Conservation (phyloP, 176 grass and related monocot species). For the Dactylis glomerata region DNA sequence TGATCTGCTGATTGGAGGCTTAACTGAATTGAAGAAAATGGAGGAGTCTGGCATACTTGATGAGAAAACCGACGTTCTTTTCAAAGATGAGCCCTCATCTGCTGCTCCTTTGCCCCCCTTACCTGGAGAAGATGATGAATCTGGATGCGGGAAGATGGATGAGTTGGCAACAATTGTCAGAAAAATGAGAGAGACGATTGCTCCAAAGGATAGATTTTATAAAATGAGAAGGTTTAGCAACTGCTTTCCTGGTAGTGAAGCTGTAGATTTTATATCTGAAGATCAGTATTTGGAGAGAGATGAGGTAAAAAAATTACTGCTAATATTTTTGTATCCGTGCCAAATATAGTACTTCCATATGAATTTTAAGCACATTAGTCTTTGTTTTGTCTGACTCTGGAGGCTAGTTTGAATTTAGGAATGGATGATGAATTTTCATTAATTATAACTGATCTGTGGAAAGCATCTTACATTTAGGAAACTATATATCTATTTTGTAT, state of each 20-base stretch:
- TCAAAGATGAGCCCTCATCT: constrained; percentile 51
- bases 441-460: constrained; percentile 9
- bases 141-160: constrained; percentile 84
- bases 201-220: constrained; percentile 85
- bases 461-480: neutral
- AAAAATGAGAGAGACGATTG: constrained; percentile 88
- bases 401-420: neutral
- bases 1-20: constrained; percentile 66
- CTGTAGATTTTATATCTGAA: constrained; percentile 92
- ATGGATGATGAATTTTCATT: neutral
- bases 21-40: constrained; percentile 72
- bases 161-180: constrained; percentile 79
- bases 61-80: constrained; percentile 53
- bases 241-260: constrained; percentile 90
- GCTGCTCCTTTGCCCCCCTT: constrained; percentile 73
- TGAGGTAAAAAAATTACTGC: constrained; percentile 48
- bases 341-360: constrained; percentile 10
- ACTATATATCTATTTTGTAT: constrained; percentile 1
- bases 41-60: constrained; percentile 67
- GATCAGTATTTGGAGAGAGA: constrained; percentile 91
- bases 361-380: neutral
- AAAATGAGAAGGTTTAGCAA: constrained; percentile 97
- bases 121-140: constrained; percentile 92
- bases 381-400: neutral
- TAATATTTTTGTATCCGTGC: constrained; percentile 12